Evolutionary conservation across 139 green algal species (phyloP), one percentile per base, ranked within the genome.

Genomic region (Micractinium sp.): DNA sequence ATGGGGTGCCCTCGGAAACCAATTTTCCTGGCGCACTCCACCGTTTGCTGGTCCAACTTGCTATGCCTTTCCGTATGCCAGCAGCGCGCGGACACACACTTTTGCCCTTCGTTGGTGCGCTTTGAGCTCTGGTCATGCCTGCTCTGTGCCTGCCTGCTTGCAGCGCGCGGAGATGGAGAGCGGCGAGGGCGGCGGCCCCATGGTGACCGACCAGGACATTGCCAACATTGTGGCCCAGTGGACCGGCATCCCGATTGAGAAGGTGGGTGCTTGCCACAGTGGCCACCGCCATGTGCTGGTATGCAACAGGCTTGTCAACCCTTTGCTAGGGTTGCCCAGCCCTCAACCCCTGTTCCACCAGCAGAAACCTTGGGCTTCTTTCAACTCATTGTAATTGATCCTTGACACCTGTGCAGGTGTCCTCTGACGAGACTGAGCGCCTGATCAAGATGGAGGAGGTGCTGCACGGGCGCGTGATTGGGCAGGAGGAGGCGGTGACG

Each of bases 361-460:
- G n/a, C n/a, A n/a, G n/a, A n/a, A n/a, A 56, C 47, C 47, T 56
- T 56, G 47, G 7, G 7, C 47, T 9, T 56, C 47, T 5, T 56
- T 56, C 47, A 56, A 56, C 14, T 36, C 3, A 36, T 35, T 14
- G 12, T 38, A 14, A 4, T 35, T 29, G 31, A 69, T 36, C 4
- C 15, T 27, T 66, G 74, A 78, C 35, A 1, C 33, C 22, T 69
- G 5, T 19, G 9, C 82, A 91, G 89, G 88, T 95, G 86, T 98
- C 96, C 31, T 96, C 94, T 29, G 98, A 99, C 87, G 98, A 99
- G 96, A 97, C 92, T 16, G 95, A 99, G 91, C 94, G 97, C 31
- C 94, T 99, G 77, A 95, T 99, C 85, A 99, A 99, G 94, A 99
- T 99, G 98, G 98, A 99, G 96, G 95, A 97, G 90, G 96, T 96